Base-by-base conservation (phyloP, 768 basidiomycete species). In the Mycena crocata region DNA sequence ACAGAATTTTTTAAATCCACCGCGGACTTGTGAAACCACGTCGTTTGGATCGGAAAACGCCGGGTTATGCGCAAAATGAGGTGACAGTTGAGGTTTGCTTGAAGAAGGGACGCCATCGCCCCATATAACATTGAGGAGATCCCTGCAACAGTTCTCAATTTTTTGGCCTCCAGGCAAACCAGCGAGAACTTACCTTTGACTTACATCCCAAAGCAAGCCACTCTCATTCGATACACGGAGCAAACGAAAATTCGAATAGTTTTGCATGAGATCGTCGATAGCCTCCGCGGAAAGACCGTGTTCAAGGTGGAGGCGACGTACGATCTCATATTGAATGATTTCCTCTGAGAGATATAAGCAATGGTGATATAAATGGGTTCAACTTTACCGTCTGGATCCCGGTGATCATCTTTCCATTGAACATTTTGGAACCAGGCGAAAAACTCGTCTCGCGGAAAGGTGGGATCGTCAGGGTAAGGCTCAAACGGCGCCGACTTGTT, bases 361-460 rank as follows among this genome's bases (percentile, higher is more conserved):
- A 23, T 19, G 45, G 34, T 21, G 24, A 39, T 59, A 37, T 28
- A 66, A 51, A 50, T 2, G 1, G 0, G 26, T n/a, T n/a, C n/a
- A 30, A 3, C 74, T 85, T 79, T 60, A 88, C 88, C 67, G 59
- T 89, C 87, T 0, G 87, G 86, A 73, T 88, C 84, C 7, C 62
- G 70, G 50, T 81, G 78, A 45, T 82, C 77, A 0, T 62, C 68
- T 61, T 83, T 81, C 87, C 69, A 73, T 1, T 67, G 59, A 52
- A 83, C 82, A 0, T 3, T 10, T 0, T 69, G 40, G 63, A 82
- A 83, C 0, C 9, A 23, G 0, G 30, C 24, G 5, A 85, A 70
- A 42, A 80, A 83, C 12, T 35, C 40, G 2, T 57, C 19, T 1
- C 74, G 30, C 1, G 77, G 67, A 67, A 89, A 88, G 0, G 10